phyloP scores from a whole-genome alignment of 2,329 filamentous ascomycete genomes.

The Botrytis squamosa region DNA sequence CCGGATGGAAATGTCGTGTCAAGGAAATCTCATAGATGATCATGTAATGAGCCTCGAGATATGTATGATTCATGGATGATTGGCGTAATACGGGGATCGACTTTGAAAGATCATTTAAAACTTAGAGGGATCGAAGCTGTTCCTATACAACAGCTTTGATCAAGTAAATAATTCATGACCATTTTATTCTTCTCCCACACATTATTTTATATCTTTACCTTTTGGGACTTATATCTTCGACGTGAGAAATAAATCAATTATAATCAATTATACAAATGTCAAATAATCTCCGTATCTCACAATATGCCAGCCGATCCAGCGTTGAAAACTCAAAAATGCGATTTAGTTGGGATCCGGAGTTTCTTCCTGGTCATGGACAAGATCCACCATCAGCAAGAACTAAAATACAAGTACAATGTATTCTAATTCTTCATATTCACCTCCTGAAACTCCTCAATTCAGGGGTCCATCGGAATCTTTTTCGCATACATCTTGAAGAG shows the following conservation, averaged over 20 bases:
- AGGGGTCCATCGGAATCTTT: neutral
- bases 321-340: neutral
- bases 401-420: neutral
- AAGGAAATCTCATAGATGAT: conserved; percentile 64
- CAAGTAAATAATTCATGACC: conserved; percentile 14
- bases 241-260: neutral
- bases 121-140: conserved; percentile 14
- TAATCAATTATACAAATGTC: no score
- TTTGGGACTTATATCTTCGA: no score
- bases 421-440: neutral
- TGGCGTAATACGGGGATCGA: conserved; percentile 11
- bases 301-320: neutral
- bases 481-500: neutral
- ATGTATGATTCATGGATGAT: conserved; percentile 20
- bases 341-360: neutral
- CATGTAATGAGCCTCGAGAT: conserved; percentile 16
- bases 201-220: neutral
- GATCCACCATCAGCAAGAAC: neutral
- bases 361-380: neutral
- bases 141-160: neutral
- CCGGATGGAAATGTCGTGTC: conserved; percentile 88
- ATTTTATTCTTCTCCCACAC: neutral
- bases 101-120: neutral
- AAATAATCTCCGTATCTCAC: neutral
- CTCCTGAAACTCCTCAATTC: neutral